Base-by-base conservation (phyloP, 345 rosid genomes). In the Dipteronia dyeriana region DNA sequence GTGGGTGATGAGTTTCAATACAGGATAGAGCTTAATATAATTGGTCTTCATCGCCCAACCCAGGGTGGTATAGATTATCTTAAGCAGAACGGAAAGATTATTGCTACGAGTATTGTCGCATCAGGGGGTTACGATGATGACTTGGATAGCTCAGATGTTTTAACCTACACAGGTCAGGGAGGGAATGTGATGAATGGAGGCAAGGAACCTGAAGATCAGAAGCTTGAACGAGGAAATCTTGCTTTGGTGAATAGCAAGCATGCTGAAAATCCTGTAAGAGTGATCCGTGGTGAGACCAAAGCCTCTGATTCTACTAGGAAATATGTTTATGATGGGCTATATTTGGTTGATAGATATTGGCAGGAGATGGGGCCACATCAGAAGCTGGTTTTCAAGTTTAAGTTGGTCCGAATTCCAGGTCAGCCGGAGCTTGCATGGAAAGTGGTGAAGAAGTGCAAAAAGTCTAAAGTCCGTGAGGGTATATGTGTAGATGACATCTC, bases 361-460 rank as follows among this genome's bases (percentile, higher is more conserved):
- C 84, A 81, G 63, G 92, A 86, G 78, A 23, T n/a, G 1, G 97
- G 89, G 19, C 84, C 86, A 14, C 90, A 88, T 84, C 94, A 94
- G n/a, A 93, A 90, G 77, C 82, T 56, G 71, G 91, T 95, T 14
- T 95, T 81, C 71, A 93, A 87, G 85, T 93, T 93, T 71, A 85
- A 53, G 78, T 80, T 95, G 82, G 84, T 74, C 74, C 83, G 91
- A 70, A 77, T 88, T 56, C 87, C 88, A 0, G 95, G 91, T 81
- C 98, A 96, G 79, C 89, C 94, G 0, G 94, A 94, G 84, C 92
- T 95, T 59, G 87, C 98, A 56, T 92, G 94, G 97, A 90, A 88
- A 85, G 87, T 85, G 66, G 89, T 95, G 67, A 92, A 84, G 84
- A 88, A 86, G 75, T 81, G 88, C 16, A 80, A 74, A 71, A 89